Base-by-base conservation (phyloP, 2,329 filamentous ascomycete species). In the Mycosphaerella sp. region DNA sequence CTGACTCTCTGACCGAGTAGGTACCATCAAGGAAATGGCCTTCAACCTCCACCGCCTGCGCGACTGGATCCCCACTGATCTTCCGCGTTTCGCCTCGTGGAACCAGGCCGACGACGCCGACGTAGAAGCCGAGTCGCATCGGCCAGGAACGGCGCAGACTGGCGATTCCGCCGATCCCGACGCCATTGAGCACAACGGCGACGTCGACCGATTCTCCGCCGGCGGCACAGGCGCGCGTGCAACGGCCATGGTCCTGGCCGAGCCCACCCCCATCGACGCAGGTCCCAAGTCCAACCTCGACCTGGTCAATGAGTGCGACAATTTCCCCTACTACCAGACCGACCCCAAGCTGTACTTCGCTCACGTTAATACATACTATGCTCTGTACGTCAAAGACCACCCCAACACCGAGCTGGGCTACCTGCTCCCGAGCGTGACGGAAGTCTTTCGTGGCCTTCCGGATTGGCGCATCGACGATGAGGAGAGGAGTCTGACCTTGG, bases 271-370 rank as follows among this genome's bases (percentile, higher is more conserved):
- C 7, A 64, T 68, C 17, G 42, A 56, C 2, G 47, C 60, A 6
- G 64, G 66, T 4, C 69, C 69, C 2, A 70, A 69, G 57, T 74
- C 76, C 26, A 78, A 81, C 59, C 71, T 82, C 47, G 77, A 81
- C 48, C 71, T 83, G 26, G 68, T 82, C 45, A 71, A 76, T 49
- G 78, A 82, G 69, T 80, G 78, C 70, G 80, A 83, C 67, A 78
- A 73, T 65, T 95, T 95, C 66, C 90, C 90, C 1, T 89, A 95
- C 72, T 78, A 80, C 53, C 77, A 85, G 53, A 77, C 76, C 51
- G 75, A 84, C 59, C 78, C 81, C 8, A 68, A 78, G 54, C 74
- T 75, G 48, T 82, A 85, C 69, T 72, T 78, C 43, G 63, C 67
- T 7, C 67, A 69, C 54, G 61, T 69, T 56, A 66, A 67, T 48